Conservation (phyloP, 2,329 filamentous ascomycete species). For the Diaporthe ilicicola region DNA sequence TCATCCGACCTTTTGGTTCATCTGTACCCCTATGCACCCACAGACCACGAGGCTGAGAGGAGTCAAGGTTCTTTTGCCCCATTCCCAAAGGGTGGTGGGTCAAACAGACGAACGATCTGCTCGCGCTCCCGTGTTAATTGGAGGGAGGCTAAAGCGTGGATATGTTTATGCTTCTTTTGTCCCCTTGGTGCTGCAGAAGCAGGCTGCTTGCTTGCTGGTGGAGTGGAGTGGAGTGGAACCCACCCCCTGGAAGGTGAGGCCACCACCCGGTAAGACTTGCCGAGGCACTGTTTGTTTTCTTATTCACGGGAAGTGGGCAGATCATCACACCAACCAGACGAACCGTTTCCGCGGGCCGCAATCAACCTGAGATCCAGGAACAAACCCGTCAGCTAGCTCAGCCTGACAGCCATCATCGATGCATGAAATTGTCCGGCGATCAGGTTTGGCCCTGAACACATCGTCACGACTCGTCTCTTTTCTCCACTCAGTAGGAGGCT, state of each 20-base stretch:
- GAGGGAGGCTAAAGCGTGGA: neutral
- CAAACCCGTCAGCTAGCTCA: neutral
- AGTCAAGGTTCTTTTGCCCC: neutral
- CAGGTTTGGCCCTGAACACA: too few species aligned
- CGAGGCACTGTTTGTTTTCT: neutral
- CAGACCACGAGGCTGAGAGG: conserved; percentile 12
- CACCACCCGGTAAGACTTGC: neutral
- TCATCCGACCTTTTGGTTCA: conserved; percentile 15
- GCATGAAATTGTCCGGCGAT: conserved; percentile 21
- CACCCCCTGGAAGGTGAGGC: neutral
- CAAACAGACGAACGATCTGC: neutral
- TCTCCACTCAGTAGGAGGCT: neutral
- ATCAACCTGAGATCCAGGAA: conserved; percentile 16
- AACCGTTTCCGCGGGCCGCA: conserved; percentile 9
- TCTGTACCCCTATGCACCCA: conserved; percentile 17
- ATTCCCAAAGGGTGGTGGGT: neutral
- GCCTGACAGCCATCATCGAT: conserved; percentile 8
- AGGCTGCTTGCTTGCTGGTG: neutral
- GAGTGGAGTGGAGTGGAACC: neutral
- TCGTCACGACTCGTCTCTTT: too few species aligned
- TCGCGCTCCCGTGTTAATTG: neutral
- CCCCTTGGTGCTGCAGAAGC: neutral
- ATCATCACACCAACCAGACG: neutral
- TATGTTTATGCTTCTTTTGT: conserved; percentile 16
- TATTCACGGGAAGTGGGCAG: neutral